phyloP scores from a whole-genome alignment of 23 red algal genomes.

The Pyropia haitanensis region DNA sequence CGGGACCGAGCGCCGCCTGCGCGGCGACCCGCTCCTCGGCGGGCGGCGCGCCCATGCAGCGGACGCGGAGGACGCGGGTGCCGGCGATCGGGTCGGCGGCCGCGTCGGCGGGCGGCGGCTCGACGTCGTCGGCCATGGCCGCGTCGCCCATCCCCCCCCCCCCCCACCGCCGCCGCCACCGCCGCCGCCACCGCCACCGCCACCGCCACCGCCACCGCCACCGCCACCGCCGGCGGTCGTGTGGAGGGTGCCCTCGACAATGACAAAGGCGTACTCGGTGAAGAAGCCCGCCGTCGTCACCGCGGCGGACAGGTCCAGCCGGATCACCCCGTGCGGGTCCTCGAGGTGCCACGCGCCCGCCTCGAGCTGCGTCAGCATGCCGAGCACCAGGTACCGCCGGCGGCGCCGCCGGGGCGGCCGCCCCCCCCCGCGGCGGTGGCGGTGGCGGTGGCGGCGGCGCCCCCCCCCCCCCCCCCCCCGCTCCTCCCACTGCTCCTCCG shows the following conservation, averaged over 20 bases:
- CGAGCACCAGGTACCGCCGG: constrained; percentile 28
- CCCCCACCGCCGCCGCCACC: no score
- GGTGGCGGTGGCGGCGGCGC: no score
- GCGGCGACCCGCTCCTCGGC: constrained; percentile 25
- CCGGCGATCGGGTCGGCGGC: not conserved
- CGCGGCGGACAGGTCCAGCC: constrained; percentile 29
- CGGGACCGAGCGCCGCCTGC: constrained; percentile 23
- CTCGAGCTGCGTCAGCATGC: constrained; percentile 62
- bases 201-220: no score
- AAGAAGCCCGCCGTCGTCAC: constrained; percentile 44
- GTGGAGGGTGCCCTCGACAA: constrained; percentile 41
- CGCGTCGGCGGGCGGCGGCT: no score
- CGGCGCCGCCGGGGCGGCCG: no score
- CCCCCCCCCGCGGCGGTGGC: no score
- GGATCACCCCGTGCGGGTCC: constrained; percentile 43
- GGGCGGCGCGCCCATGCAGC: constrained; percentile 57
- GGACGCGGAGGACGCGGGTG: constrained; percentile 24
- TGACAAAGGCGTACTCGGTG: constrained; percentile 57
- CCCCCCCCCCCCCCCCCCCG: no score
- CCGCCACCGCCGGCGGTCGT: constrained; percentile 4
- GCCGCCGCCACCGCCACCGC: no score
- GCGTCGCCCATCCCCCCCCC: no score
- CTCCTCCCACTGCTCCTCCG: no score
- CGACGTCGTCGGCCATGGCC: no score
- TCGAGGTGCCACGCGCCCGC: constrained; percentile 58